Base-by-base conservation (phyloP, 306 rosid genomes). In the Glycine latifolia region DNA sequence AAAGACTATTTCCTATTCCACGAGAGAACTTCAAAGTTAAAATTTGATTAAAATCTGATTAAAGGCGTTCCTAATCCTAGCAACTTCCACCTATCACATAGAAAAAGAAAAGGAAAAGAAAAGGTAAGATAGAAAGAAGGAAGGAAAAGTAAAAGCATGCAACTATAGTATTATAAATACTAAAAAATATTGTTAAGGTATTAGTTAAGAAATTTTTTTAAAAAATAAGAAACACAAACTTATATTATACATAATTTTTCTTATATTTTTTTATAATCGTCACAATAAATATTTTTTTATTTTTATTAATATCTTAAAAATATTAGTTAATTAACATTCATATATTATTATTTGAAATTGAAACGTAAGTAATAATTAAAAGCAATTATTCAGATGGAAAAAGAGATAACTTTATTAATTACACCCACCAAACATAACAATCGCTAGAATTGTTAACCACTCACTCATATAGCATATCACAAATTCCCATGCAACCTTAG, bases 401-500 rank as follows among this genome's bases (percentile, higher is more conserved):
- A 74, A 35, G 39, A 31, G 20, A 69, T 26, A 70, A 80, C 76
- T 75, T 85, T 85, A 81, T 50, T 77, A 76, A 71, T 76, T 60
- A 72, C 69, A 84, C 71, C 44, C 76, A 66, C 79, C 79, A 60
- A 71, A 76, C 59, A 76, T 69, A 48, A 63, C 71, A 55, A 76
- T 5, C 0, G 46, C 56, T 48, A 37, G 53, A 41, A 73, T 73
- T 55, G 77, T 69, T 79, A 79, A 69, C 77, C 83, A 69, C 77
- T 79, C 83, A 13, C 61, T 46, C 37, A 20, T 53, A n/a, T 8
- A 47, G 56, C 77, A 39, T 0, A 16, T 73, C 90, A 83, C 88
- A 90, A 87, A 87, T 73, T 84, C 89, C 87, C 85, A 69, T 81
- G 86, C 79, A 73, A 4, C 9, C 12, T 6, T 9, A 5, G 7